Base-by-base conservation (phyloP, 768 basidiomycete genomes). In the Podaxis sp. region DNA sequence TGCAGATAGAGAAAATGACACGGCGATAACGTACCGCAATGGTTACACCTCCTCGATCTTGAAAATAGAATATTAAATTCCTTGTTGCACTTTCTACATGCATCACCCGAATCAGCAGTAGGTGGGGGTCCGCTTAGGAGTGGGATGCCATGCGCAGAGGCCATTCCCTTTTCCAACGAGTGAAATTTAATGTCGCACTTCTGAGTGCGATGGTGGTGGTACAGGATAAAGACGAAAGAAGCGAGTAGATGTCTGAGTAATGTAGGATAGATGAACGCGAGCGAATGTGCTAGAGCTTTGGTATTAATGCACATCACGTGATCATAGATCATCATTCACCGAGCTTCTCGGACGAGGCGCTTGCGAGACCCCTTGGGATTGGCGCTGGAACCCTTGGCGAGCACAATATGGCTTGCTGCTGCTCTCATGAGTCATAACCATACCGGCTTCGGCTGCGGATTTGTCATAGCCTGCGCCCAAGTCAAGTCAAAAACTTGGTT, bases 61-160 rank as follows among this genome's bases (percentile, higher is more conserved):
- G 84, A 77, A 68, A 92, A 86, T 55, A 91, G 63, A 20, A 88
- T 71, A 67, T 81, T 86, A 71, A 91, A 91, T 69, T 91, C 90
- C 71, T 81, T 91, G 71, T 79, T 84, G 70, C 90, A 92, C 71
- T 85, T 91, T 71, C 88, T 82, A 65, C 90, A 91, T 3, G 77
- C 72, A 56, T 74, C 74, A 8, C 73, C 67, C 15, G 68, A 62
- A 10, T 75, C 72, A 26, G 66, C 66, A 4, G 73, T 61, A 0
- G 84, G 83, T 1, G 86, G 84, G 7, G 83, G 87, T 1, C 89
- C 89, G 65, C 89, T 91, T 46, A 92, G 80, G 11, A 92, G 75
- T 0, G 90, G 90, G 63, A 92, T 74, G 37, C 90, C 90, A 59
- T 76, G 77, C 51, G 68, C 54, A 5, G 58, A 24, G 40, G 64